Evolutionary conservation across 257 asterid species (phyloP), one percentile per base, ranked within the genome.

Genomic region (Thymus mandschuricus): DNA sequence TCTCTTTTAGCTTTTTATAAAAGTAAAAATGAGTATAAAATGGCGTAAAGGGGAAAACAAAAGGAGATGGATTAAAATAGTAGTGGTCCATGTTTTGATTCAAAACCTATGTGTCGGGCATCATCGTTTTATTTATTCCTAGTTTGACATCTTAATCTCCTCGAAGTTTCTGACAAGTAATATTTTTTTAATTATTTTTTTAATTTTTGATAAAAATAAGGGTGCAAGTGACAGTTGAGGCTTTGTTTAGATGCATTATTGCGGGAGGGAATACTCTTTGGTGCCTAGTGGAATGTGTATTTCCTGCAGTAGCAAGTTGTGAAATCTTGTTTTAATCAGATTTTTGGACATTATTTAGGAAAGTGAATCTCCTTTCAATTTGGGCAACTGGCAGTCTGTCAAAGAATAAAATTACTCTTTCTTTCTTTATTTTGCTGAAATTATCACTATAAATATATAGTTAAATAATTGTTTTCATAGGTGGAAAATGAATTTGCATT

Each of bases 91-190:
- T 74, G 79, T 75, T 71, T 78, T 77, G 78, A 73, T 81, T 76
- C 75, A 73, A 28, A 21, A 41, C 70, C 30, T 59, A 56, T 73
- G 68, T 41, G 54, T 73, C 35, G 69, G 68, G 78, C 61, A 31
- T 79, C 46, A 72, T 38, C 41, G 3, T 55, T 70, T 79, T 78
- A 64, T 77, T 76, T 77, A 79, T 79, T 56, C 69, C 72, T 64
- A 45, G 35, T 64, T 75, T 50, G 75, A 68, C 81, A 76, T 79
- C 84, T 75, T 70, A 76, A 79, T 79, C 77, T 82, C 76, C 80
- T 80, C 81, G 78, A 80, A 78, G 71, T 72, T 77, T 78, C 70
- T 38, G 78, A 56, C 46, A 57, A 67, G 30, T 3, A 10, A 74
- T 62, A 50, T 29, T 10, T 38, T 77, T 11, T 64, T 35, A 77